Evolutionary conservation across 805 yeast genomes (phyloP), one percentile per base, ranked within the genome.

Genomic region (Cyberlindnera petersonii): DNA sequence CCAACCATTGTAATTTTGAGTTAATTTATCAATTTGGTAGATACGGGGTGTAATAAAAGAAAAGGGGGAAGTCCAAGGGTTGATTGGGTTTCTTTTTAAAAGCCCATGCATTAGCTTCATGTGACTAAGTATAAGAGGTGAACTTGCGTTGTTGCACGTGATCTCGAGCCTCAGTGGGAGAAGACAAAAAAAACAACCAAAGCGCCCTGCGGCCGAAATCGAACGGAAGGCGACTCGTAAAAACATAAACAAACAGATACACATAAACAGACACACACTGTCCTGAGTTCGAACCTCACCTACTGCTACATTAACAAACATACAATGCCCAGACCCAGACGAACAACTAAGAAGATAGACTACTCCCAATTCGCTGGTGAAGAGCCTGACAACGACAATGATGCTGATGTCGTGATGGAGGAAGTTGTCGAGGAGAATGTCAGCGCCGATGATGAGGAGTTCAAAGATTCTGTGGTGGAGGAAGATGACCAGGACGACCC

Each of bases 1-100:
- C 74, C 78, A 5, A 65, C 49, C 59, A 52, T 53, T 24, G 10
- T 18, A n/a, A n/a, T n/a, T n/a, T n/a, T n/a, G n/a, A n/a, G n/a
- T n/a, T n/a, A n/a, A n/a, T n/a, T n/a, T n/a, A n/a, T n/a, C n/a
- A n/a, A n/a, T n/a, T n/a, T n/a, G n/a, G n/a, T n/a, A n/a, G n/a
- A n/a, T n/a, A n/a, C n/a, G n/a, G n/a, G n/a, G n/a, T n/a, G n/a
- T n/a, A n/a, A n/a, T n/a, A n/a, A n/a, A n/a, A n/a, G n/a, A n/a
- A n/a, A n/a, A n/a, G n/a, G n/a, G n/a, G n/a, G n/a, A n/a, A n/a
- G n/a, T n/a, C n/a, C n/a, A n/a, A n/a, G n/a, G n/a, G n/a, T n/a
- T n/a, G n/a, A n/a, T n/a, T n/a, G n/a, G n/a, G n/a, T n/a, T n/a
- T n/a, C n/a, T n/a, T n/a, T n/a, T n/a, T n/a, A n/a, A n/a, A n/a